Evolutionary conservation across 768 basidiomycete genomes (phyloP).

Genomic region (Lactifluus piperatus): DNA sequence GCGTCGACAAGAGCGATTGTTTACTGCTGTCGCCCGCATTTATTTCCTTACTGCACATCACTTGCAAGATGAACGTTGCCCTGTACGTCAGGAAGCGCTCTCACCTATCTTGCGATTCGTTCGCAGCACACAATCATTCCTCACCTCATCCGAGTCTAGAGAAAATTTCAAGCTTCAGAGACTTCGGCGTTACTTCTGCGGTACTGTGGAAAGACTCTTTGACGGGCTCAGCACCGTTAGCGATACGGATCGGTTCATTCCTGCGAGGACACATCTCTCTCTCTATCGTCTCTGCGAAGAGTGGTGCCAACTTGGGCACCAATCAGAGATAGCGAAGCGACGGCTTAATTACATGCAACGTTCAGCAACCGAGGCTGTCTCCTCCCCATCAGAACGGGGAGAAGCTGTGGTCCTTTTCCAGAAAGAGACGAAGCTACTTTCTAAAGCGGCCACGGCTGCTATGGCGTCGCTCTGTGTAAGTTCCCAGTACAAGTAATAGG

Average conservation of each 20-base stretch:
- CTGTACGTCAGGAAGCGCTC: slow-evolving; percentile 63
- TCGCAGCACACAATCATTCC: slow-evolving; percentile 67
- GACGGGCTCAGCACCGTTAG: slow-evolving; percentile 62
- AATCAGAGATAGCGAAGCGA: slow-evolving; percentile 63
- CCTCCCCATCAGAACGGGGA: slow-evolving; percentile 46
- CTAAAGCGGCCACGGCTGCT: slow-evolving; percentile 78
- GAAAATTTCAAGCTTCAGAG: slow-evolving; percentile 73
- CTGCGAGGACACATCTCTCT: slow-evolving; percentile 63
- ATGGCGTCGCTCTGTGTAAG: slow-evolving; percentile 83
- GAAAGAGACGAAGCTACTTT: slow-evolving; percentile 63
- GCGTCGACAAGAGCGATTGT: slow-evolving; percentile 68
- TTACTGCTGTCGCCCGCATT: slow-evolving; percentile 82
- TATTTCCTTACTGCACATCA: slow-evolving; percentile 79
- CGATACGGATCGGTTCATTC: slow-evolving; percentile 69
- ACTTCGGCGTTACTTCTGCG: slow-evolving; percentile 85
- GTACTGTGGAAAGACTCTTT: slow-evolving; percentile 79
- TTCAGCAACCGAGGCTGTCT: slow-evolving; percentile 44
- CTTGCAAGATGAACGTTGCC: slow-evolving; percentile 59
- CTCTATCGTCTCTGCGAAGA: slow-evolving; percentile 85
- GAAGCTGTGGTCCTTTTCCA: slow-evolving; percentile 24
- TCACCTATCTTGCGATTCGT: slow-evolving; percentile 81
- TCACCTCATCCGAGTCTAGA: slow-evolving; percentile 62
- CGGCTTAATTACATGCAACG: slow-evolving; percentile 65
- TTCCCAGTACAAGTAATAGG: slow-evolving; percentile 20
- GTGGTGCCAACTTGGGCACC: slow-evolving; percentile 83